phyloP scores from a whole-genome alignment of 2,329 filamentous ascomycete species.

The Juglanconis oblonga region DNA sequence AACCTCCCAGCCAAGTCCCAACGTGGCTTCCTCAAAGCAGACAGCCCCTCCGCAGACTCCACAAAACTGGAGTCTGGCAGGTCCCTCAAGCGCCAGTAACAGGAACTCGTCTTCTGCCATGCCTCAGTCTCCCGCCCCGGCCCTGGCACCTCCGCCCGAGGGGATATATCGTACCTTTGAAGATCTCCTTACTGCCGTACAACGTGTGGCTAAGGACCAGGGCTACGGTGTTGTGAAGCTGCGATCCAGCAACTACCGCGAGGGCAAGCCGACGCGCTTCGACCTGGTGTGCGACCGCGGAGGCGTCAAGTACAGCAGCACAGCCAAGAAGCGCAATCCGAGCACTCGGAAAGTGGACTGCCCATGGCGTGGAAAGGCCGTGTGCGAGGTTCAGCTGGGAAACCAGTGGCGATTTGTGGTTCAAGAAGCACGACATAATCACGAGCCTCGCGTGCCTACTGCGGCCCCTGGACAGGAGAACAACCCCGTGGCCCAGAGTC shows the following conservation, averaged over 20 bases:
- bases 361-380: conserved; percentile 61
- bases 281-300: conserved; percentile 62
- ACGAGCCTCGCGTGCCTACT: conserved; percentile 55
- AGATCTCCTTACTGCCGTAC: conserved; percentile 55
- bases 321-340: conserved; percentile 62
- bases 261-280: conserved; percentile 60
- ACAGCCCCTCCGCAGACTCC: conserved; percentile 17
- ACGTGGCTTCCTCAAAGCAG: conserved; percentile 17
- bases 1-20: conserved; percentile 15
- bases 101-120: conserved; percentile 33
- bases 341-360: conserved; percentile 64
- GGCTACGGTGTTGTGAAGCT: conserved; percentile 63
- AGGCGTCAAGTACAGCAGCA: conserved; percentile 63
- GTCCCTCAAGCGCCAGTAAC: conserved; percentile 24
- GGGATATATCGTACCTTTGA: conserved; percentile 60
- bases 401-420: conserved; percentile 65
- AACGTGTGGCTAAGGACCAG: conserved; percentile 59
- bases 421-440: conserved; percentile 59
- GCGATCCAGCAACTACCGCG: conserved; percentile 61
- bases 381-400: conserved; percentile 60
- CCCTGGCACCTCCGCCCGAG: conserved; percentile 54
- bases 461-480: conserved; percentile 55
- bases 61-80: conserved; percentile 18
- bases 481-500: conserved; percentile 54
- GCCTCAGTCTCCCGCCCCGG: conserved; percentile 45